phyloP scores from a whole-genome alignment of 2,329 filamentous ascomycete species.

The Colletotrichum sojae region DNA sequence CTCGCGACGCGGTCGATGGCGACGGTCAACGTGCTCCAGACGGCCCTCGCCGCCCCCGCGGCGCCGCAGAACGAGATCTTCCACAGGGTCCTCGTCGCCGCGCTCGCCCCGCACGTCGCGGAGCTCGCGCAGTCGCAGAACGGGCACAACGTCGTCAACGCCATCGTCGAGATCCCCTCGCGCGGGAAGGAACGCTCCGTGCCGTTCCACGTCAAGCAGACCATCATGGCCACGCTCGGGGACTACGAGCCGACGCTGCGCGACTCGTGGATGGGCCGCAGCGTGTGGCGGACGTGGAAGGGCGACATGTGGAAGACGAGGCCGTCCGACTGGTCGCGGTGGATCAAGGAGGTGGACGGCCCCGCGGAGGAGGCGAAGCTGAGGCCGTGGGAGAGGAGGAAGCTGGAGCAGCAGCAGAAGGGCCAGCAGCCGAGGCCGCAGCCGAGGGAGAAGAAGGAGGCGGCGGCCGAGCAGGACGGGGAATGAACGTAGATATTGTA shows the following conservation, averaged over 20 bases:
- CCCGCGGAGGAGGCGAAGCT: conserved; percentile 32
- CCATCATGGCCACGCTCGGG: conserved; percentile 64
- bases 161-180: conserved; percentile 65
- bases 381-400: conserved; percentile 41
- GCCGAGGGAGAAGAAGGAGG: conserved; percentile 4
- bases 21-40: conserved; percentile 65
- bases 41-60: conserved; percentile 63
- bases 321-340: conserved; percentile 68
- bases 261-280: conserved; percentile 68
- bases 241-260: conserved; percentile 64
- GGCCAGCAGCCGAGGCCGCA: conserved; percentile 21
- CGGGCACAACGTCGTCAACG: conserved; percentile 66
- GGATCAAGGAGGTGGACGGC: conserved; percentile 66
- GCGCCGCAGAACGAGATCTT: conserved; percentile 61
- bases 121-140: conserved; percentile 64
- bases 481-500: conserved; percentile 32
- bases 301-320: conserved; percentile 70
- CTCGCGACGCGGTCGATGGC: conserved; percentile 73
- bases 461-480: conserved; percentile 3
- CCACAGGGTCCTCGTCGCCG: conserved; percentile 68
- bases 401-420: conserved; percentile 32
- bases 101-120: conserved; percentile 60
- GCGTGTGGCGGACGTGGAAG: conserved; percentile 71
- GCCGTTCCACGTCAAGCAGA: conserved; percentile 72
- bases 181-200: conserved; percentile 63